Percentiles rank a stretch among this genome's conserved stretches.
Evolutionary conservation across 495 filamentous ascomycete genomes (phyloP).

Genomic region (Massariosphaeria phaeospora): DNA sequence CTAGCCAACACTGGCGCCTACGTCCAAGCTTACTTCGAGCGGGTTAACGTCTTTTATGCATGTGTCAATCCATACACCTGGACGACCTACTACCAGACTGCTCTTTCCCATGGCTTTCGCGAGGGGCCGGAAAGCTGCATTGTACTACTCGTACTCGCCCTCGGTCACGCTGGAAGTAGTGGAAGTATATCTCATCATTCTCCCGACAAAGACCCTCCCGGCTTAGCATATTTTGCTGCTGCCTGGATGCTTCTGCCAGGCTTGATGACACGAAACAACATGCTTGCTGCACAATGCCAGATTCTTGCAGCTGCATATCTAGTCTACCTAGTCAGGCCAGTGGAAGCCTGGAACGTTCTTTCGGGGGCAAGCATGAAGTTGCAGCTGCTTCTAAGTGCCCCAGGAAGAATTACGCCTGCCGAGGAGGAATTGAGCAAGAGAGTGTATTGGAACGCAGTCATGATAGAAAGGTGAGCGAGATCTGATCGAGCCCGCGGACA

Average conservation of each 20-base stretch:
- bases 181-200: conserved; percentile 69
- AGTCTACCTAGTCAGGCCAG: conserved; percentile 72
- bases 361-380: conserved; percentile 75
- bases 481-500: background rate
- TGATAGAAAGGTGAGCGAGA: conserved; percentile 57
- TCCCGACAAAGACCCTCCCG: conserved; percentile 67
- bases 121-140: conserved; percentile 77
- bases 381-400: conserved; percentile 67
- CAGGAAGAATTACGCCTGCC: conserved; percentile 61
- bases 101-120: conserved; percentile 65
- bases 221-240: conserved; percentile 73
- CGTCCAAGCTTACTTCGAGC: conserved; percentile 70
- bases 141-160: conserved; percentile 71
- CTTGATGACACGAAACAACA: conserved; percentile 72
- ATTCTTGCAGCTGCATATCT: conserved; percentile 73
- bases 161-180: conserved; percentile 64
- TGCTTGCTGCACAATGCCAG: conserved; percentile 71
- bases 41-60: conserved; percentile 80
- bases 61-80: conserved; percentile 80
- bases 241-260: conserved; percentile 72
- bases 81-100: conserved; percentile 68
- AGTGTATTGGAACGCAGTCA: conserved; percentile 77
- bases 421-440: conserved; percentile 67
- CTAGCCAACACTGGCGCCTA: conserved; percentile 69
- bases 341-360: conserved; percentile 78